Conservation (phyloP, 225 moss, liverwort and hornwort species). For the Physcomitrellopsis africana region DNA sequence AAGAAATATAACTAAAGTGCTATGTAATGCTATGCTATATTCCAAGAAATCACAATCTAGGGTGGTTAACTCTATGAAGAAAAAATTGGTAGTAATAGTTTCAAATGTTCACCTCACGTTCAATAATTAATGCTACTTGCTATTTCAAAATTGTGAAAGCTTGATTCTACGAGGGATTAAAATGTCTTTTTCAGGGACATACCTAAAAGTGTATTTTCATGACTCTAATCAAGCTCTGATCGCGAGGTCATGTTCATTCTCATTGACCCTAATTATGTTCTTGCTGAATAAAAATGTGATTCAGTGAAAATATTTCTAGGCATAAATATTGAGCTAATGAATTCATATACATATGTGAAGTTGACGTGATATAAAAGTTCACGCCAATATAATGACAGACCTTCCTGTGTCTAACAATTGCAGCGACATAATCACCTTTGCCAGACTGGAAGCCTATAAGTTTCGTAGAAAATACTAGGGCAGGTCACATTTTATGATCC, state of each 20-base stretch:
- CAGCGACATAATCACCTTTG: constrained; percentile 7
- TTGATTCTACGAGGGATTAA: no score
- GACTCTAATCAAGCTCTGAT: neutral
- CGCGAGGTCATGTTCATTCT: neutral
- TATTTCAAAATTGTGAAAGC: no score
- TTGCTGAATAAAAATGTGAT: neutral
- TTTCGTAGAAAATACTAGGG: neutral
- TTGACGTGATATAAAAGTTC: neutral
- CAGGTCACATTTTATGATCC: neutral
- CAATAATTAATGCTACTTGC: no score
- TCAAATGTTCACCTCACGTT: no score
- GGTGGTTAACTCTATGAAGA: no score
- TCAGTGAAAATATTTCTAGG: constrained; percentile 5
- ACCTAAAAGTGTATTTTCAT: no score
- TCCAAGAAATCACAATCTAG: no score
- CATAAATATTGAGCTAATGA: neutral
- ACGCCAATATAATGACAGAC: neutral
- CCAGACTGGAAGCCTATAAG: neutral
- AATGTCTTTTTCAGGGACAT: no score
- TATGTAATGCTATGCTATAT: no score
- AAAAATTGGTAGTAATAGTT: no score
- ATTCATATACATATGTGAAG: neutral
- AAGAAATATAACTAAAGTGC: no score
- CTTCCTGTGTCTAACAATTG: neutral
- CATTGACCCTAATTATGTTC: neutral